phyloP scores from a whole-genome alignment of 495 filamentous ascomycete species.

The Tetracladium marchalianum region DNA sequence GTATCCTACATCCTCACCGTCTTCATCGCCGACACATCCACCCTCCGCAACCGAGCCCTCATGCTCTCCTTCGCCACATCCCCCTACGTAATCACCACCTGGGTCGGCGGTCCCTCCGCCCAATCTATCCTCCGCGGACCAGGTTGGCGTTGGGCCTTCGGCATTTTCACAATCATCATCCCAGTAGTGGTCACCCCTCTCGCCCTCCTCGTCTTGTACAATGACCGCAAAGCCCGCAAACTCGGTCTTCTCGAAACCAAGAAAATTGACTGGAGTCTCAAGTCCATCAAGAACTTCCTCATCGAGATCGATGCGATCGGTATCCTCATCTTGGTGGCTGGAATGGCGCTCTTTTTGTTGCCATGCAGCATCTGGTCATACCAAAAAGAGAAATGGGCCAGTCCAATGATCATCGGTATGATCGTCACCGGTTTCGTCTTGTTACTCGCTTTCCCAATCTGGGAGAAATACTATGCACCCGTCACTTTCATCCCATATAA shows the following conservation, averaged over 20 bases:
- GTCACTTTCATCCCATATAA: conserved; percentile 48
- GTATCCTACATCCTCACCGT: conserved; percentile 43
- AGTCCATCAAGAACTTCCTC: conserved; percentile 46
- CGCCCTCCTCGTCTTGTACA: conserved; percentile 25
- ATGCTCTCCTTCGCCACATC: conserved; percentile 46
- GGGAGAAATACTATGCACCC: conserved; percentile 44
- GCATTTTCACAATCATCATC: conserved; percentile 41
- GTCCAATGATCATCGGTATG: conserved; percentile 45
- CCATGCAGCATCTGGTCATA: conserved; percentile 47
- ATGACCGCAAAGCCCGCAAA: conserved; percentile 39
- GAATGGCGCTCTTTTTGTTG: conserved; percentile 50
- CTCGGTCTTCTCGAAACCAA: conserved; percentile 25
- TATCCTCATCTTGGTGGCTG: conserved; percentile 43
- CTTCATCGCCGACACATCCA: conserved; percentile 54
- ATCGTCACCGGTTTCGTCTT: conserved; percentile 45
- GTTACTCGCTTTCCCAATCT: conserved; percentile 44
- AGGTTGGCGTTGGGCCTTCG: conserved; percentile 51
- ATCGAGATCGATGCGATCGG: conserved; percentile 28
- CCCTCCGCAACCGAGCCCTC: conserved; percentile 45
- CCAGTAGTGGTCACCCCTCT: conserved; percentile 39
- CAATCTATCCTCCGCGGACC: conserved; percentile 26
- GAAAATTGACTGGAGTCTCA: conserved; percentile 35
- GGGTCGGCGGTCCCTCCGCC: conserved; percentile 31
- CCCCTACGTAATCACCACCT: conserved; percentile 49
- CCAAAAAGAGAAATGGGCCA: conserved; percentile 37